Evolutionary conservation across 2,329 filamentous ascomycete genomes (phyloP).

Genomic region (Cryphonectria parasitica): DNA sequence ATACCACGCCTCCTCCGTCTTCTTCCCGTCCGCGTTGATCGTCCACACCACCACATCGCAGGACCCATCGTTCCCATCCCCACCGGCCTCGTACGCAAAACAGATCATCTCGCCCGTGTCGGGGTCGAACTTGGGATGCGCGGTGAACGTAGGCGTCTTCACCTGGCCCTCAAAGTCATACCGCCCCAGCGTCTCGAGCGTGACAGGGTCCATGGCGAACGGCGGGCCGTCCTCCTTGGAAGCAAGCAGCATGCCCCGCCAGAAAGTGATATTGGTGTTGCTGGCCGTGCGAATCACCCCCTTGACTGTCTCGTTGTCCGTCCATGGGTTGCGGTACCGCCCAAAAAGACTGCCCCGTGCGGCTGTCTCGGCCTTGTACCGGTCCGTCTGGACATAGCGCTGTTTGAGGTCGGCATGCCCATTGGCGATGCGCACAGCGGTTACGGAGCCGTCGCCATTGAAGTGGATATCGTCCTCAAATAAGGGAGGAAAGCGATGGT

Average conservation of each 20-base stretch:
- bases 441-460: constrained; percentile 44
- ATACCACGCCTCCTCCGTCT: constrained; percentile 53
- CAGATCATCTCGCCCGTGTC: constrained; percentile 56
- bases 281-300: constrained; percentile 59
- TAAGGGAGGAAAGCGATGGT: constrained; percentile 57
- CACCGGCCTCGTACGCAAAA: constrained; percentile 54
- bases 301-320: constrained; percentile 58
- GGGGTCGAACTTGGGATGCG: constrained; percentile 58
- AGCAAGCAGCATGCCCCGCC: constrained; percentile 58
- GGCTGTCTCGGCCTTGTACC: constrained; percentile 35
- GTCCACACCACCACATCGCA: constrained; percentile 52
- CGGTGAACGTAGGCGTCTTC: constrained; percentile 51
- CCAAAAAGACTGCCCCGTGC: constrained; percentile 51
- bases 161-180: constrained; percentile 59
- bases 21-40: constrained; percentile 46
- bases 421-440: constrained; percentile 44
- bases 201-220: constrained; percentile 54
- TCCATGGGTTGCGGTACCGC: constrained; percentile 60
- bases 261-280: constrained; percentile 65
- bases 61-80: constrained; percentile 47
- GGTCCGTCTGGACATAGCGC: constrained; percentile 47
- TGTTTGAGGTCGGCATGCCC: constrained; percentile 49
- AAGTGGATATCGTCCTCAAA: constrained; percentile 55
- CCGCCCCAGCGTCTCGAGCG: constrained; percentile 52
- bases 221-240: constrained; percentile 59